Base-by-base conservation (phyloP, 495 filamentous ascomycete genomes). In the Aspergillus bridgeri region DNA sequence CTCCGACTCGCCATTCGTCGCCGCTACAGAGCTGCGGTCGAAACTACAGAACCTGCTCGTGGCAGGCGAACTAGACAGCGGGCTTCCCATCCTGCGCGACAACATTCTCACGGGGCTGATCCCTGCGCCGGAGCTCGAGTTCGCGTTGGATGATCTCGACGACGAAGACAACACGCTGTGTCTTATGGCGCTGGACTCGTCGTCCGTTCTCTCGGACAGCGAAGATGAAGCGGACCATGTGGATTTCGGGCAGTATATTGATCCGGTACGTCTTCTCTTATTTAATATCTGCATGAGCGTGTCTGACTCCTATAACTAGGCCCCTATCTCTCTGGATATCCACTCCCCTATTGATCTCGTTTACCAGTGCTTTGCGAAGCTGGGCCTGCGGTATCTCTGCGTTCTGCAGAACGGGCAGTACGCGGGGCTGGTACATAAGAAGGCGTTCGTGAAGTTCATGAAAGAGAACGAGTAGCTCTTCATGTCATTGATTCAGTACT, bases 281-380 rank as follows among this genome's bases (percentile, higher is more conserved):
- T 25, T 44, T 18, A 8, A 3, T 49, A 27, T 42, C n/a, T n/a
- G n/a, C n/a, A n/a, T 23, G 1, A 45, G 8, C n/a, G 53, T 22
- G 53, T 63, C 53, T 65, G 33, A n/a, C 43, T 9, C 42, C 15
- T 18, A n/a, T n/a, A n/a, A n/a, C 11, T 54, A 84, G 81, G 88
- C 93, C 21, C 94, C 94, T 2, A 78, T 98, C 17, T 84, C 92
- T 6, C 76, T 98, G 22, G 94, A 98, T 67, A 87, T 95, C 25
- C 83, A 88, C 64, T 92, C 88, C 2, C 91, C 94, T 2, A 94
- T 98, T 80, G 93, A 98, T 69, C 69, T 98, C 51, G 94, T 96
- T 42, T 97, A 96, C 61, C 93, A 98, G 68, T 96, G 91, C 64
- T 98, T 98, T 74, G 90, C 90, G 45, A 98, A 98, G 71, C 75